These are phyloP conservation scores for Fusarium armeniacum DNA, from an alignment of 2,329 filamentous ascomycete species.

Conservation along the genomic window DNA sequence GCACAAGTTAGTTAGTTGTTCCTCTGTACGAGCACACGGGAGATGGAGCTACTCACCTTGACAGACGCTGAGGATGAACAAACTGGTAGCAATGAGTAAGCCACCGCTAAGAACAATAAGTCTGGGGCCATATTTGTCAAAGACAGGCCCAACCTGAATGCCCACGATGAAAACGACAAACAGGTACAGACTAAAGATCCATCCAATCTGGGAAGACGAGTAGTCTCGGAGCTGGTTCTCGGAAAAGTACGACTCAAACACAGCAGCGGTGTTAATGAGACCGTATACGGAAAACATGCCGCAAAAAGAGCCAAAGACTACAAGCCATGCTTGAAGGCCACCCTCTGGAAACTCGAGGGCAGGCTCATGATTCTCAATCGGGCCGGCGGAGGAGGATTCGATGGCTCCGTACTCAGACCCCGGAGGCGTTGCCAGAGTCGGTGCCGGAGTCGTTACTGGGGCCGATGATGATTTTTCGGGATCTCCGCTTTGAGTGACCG, in stretches of 20 bases:
- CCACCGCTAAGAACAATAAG: conserved; percentile 76
- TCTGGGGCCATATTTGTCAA: conserved; percentile 81
- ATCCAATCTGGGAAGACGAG: conserved; percentile 78
- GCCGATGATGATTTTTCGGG: conserved; percentile 19
- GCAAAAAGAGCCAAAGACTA: conserved; percentile 78
- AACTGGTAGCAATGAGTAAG: conserved; percentile 70
- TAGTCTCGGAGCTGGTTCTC: conserved; percentile 78
- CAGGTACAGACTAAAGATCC: conserved; percentile 87
- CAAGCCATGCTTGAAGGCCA: conserved; percentile 75
- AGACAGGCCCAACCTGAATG: conserved; percentile 84
- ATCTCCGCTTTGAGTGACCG: conserved; percentile 5
- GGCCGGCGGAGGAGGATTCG: background rate
- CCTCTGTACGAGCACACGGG: background rate
- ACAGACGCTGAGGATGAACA: conserved; percentile 78
- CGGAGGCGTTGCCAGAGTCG: conserved; percentile 17
- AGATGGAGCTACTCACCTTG: conserved; percentile 50
- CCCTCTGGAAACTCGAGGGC: conserved; percentile 64
- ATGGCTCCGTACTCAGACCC: conserved; percentile 31
- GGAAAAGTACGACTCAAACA: conserved; percentile 81
- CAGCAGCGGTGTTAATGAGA: conserved; percentile 69
- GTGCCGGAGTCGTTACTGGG: conserved; percentile 6
- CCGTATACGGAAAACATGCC: conserved; percentile 76
- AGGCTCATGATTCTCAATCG: background rate
- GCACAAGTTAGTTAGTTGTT: background rate
- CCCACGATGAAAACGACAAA: conserved; percentile 87